These are phyloP conservation scores for Pythium pectinolyticum DNA, from an alignment of 352 stramenopile genomes.

Conservation along the genomic window DNA sequence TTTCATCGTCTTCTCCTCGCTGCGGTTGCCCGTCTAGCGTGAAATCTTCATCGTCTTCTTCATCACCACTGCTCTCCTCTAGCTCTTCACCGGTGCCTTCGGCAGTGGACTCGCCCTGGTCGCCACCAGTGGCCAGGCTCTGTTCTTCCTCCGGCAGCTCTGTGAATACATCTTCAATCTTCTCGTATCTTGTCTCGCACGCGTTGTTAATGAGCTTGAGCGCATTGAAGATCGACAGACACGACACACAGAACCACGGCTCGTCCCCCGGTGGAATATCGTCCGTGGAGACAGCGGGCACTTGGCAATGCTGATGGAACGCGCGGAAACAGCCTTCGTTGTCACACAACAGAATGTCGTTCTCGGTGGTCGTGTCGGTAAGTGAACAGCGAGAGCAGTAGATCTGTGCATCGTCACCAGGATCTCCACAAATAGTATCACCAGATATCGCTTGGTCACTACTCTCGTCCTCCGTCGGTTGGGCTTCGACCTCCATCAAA, in stretches of 20 bases:
- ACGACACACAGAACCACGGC: slow-evolving; percentile 83
- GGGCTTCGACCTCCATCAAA: slow-evolving; percentile 33
- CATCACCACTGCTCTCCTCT: slow-evolving; percentile 32
- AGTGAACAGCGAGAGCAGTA: slow-evolving; percentile 73
- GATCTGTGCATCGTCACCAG: slow-evolving; percentile 69
- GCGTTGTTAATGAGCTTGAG: slow-evolving; percentile 81
- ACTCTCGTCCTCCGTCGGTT: not conserved
- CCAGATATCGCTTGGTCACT: no score
- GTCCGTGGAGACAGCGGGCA: slow-evolving; percentile 50
- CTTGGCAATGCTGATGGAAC: slow-evolving; percentile 82
- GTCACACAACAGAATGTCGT: slow-evolving; percentile 87
- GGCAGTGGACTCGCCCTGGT: slow-evolving; percentile 5
- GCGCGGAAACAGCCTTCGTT: slow-evolving; percentile 68
- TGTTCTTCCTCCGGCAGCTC: slow-evolving; percentile 42
- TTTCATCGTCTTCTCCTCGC: slow-evolving; percentile 10
- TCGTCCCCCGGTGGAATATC: slow-evolving; percentile 67
- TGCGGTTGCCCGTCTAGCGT: slow-evolving; percentile 34
- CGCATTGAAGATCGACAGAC: slow-evolving; percentile 72
- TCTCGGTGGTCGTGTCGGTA: slow-evolving; percentile 63
- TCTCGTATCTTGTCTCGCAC: slow-evolving; percentile 72
- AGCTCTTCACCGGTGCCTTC: slow-evolving; percentile 12
- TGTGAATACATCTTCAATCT: slow-evolving; percentile 50
- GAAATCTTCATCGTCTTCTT: slow-evolving; percentile 48
- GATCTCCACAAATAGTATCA: no score
- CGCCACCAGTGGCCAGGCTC: not conserved